phyloP scores from a whole-genome alignment of 2,329 filamentous ascomycete species.

The Ophiosphaerella herpotricha region DNA sequence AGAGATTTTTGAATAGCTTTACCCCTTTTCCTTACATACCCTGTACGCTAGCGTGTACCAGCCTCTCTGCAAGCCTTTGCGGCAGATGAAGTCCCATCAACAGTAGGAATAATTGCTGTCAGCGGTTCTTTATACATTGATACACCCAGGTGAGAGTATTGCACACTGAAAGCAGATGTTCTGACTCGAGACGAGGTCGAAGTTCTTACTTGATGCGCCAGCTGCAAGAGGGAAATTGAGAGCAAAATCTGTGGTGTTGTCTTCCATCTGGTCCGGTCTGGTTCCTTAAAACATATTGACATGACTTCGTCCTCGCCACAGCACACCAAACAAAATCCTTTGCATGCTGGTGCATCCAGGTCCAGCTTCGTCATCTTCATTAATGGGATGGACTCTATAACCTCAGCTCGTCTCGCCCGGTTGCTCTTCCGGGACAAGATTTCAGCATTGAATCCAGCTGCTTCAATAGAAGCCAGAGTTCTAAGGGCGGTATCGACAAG shows the following conservation, averaged over 20 bases:
- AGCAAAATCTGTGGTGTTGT: constrained; percentile 42
- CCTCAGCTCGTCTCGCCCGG: constrained; percentile 35
- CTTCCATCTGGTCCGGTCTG: constrained; percentile 21
- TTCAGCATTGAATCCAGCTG: constrained; percentile 36
- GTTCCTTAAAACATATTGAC: constrained; percentile 39
- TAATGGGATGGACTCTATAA: constrained; percentile 13
- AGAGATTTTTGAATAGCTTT: no score
- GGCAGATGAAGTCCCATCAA: no score
- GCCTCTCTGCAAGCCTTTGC: no score
- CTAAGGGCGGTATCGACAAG: constrained; percentile 34
- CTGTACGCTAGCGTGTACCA: no score
- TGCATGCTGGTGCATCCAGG: constrained; percentile 31
- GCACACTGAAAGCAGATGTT: constrained; percentile 44
- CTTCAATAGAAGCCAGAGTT: constrained; percentile 31
- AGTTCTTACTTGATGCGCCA: constrained; percentile 27
- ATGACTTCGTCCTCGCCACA: constrained; percentile 41
- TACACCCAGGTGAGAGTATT: constrained; percentile 20
- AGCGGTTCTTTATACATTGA: constrained; percentile 40
- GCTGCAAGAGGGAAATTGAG: constrained; percentile 43
- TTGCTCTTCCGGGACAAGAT: constrained; percentile 41
- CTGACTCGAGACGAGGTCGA: constrained; percentile 38
- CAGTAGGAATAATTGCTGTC: constrained; percentile 33
- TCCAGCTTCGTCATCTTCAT: constrained; percentile 30
- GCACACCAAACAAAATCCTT: constrained; percentile 36
- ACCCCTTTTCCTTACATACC: no score